Conservation (phyloP, 106 monocot species). For the Dioscorea zingiberensis region DNA sequence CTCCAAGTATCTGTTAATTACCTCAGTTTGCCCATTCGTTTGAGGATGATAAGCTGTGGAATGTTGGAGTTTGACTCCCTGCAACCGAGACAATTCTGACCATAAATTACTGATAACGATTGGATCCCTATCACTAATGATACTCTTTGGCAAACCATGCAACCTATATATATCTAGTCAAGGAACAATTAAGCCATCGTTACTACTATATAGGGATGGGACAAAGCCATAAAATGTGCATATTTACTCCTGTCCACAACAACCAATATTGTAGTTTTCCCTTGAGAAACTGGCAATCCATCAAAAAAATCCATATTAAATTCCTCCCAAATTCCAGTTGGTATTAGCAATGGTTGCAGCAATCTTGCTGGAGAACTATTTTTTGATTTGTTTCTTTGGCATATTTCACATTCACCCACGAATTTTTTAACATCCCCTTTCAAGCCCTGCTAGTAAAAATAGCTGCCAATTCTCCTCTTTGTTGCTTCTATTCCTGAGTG, state of each 20-base stretch:
- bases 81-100: neutral
- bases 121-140: neutral
- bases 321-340: neutral
- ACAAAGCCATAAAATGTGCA: neutral
- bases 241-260: constrained; percentile 7
- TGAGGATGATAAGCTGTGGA: constrained; percentile 9
- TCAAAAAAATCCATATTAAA: constrained; percentile 9
- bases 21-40: constrained; percentile 10
- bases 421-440: neutral
- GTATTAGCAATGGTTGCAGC: constrained; percentile 7
- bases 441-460: neutral
- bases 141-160: neutral
- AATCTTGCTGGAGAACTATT: neutral
- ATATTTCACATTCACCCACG: neutral
- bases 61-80: neutral
- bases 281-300: neutral
- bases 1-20: constrained; percentile 4
- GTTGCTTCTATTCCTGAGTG: neutral
- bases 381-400: neutral
- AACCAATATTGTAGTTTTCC: neutral
- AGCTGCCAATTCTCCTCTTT: neutral
- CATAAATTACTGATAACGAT: constrained; percentile 1
- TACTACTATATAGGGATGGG: neutral
- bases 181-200: neutral
- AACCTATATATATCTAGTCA: neutral